A percentile compares a stretch with the other conserved stretches of the same genome.
Conservation (phyloP, 345 rosid species). For the Noccaea bulbosa region DNA sequence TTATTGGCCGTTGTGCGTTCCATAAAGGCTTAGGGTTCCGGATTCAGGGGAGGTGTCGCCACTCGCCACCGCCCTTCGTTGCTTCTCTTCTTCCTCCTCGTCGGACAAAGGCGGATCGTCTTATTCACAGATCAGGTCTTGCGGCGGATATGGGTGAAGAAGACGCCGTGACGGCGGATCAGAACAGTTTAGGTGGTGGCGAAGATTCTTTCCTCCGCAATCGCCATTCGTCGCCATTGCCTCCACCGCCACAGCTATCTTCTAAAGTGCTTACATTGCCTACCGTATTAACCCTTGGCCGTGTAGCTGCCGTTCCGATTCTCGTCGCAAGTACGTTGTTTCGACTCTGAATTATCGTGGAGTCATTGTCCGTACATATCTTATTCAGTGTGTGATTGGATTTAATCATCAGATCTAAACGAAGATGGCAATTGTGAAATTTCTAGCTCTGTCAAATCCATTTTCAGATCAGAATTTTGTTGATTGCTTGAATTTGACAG, state of each 20-base stretch:
- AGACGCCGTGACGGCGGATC: slow-evolving; percentile 43
- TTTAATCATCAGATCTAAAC: slow-evolving; percentile 29
- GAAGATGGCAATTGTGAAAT: not conserved
- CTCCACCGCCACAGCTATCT: slow-evolving; percentile 41
- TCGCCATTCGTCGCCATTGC: slow-evolving; percentile 41
- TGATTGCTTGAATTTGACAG: not conserved
- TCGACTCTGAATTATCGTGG: slow-evolving; percentile 5
- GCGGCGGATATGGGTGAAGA: slow-evolving; percentile 61
- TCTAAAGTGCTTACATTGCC: slow-evolving; percentile 84
- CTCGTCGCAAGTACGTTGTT: slow-evolving; percentile 66
- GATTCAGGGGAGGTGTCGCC: slow-evolving; percentile 39
- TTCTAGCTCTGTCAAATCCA: slow-evolving; percentile 3
- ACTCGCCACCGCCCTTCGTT: slow-evolving; percentile 41
- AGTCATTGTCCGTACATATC: not conserved
- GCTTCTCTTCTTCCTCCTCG: slow-evolving; percentile 28
- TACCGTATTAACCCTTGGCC: slow-evolving; percentile 89
- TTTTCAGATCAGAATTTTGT: slow-evolving; percentile 21
- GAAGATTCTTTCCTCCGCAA: slow-evolving; percentile 34
- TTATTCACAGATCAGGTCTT: slow-evolving; percentile 41
- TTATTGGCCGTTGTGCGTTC: slow-evolving; percentile 35
- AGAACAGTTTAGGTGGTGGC: slow-evolving; percentile 34
- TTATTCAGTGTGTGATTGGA: slow-evolving; percentile 15
- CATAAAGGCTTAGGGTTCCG: slow-evolving; percentile 45
- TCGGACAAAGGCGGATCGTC: slow-evolving; percentile 38
- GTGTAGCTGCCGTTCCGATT: slow-evolving; percentile 92